Percentiles rank a stretch among this genome's conserved stretches.
Conservation (phyloP, 208 protist species). For the Phytomonas sp. region DNA sequence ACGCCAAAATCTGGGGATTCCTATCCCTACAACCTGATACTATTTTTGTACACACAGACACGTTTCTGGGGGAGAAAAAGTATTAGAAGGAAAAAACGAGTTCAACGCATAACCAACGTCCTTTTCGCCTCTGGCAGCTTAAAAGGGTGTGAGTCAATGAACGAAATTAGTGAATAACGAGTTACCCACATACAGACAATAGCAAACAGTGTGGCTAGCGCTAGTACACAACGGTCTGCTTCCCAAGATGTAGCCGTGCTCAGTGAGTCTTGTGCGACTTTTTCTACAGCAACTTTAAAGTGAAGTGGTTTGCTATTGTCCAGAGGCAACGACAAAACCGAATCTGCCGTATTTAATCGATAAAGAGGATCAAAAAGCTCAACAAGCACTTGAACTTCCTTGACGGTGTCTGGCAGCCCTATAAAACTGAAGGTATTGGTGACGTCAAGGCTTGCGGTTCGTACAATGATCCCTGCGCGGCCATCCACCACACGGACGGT, state of each 20-base stretch:
- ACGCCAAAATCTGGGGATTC: neutral
- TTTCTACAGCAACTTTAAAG: neutral
- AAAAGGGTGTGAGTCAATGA: slow-evolving; percentile 24
- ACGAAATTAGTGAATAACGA: slow-evolving; percentile 24
- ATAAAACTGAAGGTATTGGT: slow-evolving; percentile 60
- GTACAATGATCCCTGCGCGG: slow-evolving; percentile 37
- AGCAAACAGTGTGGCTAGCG: slow-evolving; percentile 17
- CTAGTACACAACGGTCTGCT: slow-evolving; percentile 17
- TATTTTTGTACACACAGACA: neutral
- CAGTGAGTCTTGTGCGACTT: neutral
- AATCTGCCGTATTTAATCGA: slow-evolving; percentile 9
- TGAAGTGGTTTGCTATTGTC: neutral
- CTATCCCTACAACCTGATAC: neutral
- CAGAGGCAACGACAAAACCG: neutral
- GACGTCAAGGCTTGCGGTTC: slow-evolving; percentile 36
- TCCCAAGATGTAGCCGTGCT: neutral
- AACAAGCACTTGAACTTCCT: slow-evolving; percentile 34
- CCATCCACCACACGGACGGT: slow-evolving; percentile 54
- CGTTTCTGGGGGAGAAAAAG: neutral
- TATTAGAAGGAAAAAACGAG: slow-evolving; percentile 8
- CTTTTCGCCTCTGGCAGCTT: slow-evolving; percentile 38
- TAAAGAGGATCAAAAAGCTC: slow-evolving; percentile 35
- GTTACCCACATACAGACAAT: slow-evolving; percentile 15
- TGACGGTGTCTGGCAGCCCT: slow-evolving; percentile 26
- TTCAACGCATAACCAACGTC: slow-evolving; percentile 21